These are phyloP conservation scores for Cicer cuneatum DNA, from an alignment of 306 rosid species.

Conservation along the genomic window DNA sequence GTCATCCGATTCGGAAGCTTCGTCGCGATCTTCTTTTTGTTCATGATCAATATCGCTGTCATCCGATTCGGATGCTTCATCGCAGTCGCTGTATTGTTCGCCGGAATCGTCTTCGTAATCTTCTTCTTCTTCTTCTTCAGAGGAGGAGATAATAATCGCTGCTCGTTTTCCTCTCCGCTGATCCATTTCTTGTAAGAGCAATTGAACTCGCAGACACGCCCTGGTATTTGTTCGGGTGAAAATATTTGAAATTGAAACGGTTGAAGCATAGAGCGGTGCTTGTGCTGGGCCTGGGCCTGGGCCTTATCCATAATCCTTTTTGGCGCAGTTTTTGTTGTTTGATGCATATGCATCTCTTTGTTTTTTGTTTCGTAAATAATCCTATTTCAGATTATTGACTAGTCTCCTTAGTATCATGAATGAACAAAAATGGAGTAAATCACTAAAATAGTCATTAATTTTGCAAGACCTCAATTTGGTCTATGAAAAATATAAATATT, in stretches of 20 bases:
- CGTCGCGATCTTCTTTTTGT: constrained; percentile 12
- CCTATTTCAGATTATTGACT: no score
- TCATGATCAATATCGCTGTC: not conserved
- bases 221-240: not conserved
- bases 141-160: constrained; percentile 47
- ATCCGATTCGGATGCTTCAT: constrained; percentile 11
- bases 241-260: constrained; percentile 31
- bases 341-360: not conserved
- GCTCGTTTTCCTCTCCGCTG: constrained; percentile 42
- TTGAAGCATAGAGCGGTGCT: not conserved
- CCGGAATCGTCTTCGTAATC: not conserved
- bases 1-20: constrained; percentile 33
- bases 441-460: no score
- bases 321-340: no score
- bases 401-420: no score
- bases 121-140: constrained; percentile 15
- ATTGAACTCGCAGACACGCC: not conserved
- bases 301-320: not conserved
- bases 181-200: constrained; percentile 43
- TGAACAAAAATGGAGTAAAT: no score
- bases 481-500: no score
- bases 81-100: constrained; percentile 6
- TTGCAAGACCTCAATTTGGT: no score
- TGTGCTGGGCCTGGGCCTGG: not conserved
- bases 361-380: not conserved